phyloP scores from a whole-genome alignment of 2,329 filamentous ascomycete genomes.

The Parastagonospora avenae region DNA sequence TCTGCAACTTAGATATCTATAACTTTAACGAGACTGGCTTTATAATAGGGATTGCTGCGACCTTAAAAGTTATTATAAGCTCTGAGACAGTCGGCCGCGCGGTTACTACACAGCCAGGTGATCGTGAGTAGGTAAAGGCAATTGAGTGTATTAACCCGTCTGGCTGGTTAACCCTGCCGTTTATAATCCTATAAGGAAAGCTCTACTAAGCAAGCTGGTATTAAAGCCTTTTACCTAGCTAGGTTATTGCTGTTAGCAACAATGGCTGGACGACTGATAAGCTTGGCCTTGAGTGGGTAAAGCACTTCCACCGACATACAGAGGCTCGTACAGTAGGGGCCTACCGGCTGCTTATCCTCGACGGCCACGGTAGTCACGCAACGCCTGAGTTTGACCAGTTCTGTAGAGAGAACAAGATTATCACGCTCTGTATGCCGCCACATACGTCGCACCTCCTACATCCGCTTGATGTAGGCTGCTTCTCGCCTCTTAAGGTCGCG shows the following conservation, averaged over 20 bases:
- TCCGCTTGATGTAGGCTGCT: conserved; percentile 10
- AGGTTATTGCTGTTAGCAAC: conserved; percentile 30
- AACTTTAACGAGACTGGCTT: conserved; percentile 38
- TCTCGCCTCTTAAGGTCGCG: background rate
- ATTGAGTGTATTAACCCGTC: conserved; percentile 7
- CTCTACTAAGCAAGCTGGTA: background rate
- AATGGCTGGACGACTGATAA: conserved; percentile 46
- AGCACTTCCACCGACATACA: conserved; percentile 45
- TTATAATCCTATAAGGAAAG: conserved; percentile 9
- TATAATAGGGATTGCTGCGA: conserved; percentile 33
- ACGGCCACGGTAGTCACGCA: conserved; percentile 46
- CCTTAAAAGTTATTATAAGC: conserved; percentile 10
- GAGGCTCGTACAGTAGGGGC: conserved; percentile 23
- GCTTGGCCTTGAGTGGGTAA: conserved; percentile 40
- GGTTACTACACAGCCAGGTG: conserved; percentile 1
- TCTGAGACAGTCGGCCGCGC: conserved; percentile 1
- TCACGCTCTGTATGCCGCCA: conserved; percentile 44
- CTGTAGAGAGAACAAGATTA: conserved; percentile 45
- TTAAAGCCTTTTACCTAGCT: conserved; percentile 16
- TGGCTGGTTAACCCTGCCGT: conserved; percentile 7
- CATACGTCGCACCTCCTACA: conserved; percentile 12
- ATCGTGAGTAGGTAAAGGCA: conserved; percentile 2
- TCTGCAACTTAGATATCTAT: conserved; percentile 9
- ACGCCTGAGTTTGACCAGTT: conserved; percentile 43
- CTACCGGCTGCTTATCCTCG: conserved; percentile 46